phyloP scores from a whole-genome alignment of 2,329 filamentous ascomycete genomes.

The Fusarium agapanthi region DNA sequence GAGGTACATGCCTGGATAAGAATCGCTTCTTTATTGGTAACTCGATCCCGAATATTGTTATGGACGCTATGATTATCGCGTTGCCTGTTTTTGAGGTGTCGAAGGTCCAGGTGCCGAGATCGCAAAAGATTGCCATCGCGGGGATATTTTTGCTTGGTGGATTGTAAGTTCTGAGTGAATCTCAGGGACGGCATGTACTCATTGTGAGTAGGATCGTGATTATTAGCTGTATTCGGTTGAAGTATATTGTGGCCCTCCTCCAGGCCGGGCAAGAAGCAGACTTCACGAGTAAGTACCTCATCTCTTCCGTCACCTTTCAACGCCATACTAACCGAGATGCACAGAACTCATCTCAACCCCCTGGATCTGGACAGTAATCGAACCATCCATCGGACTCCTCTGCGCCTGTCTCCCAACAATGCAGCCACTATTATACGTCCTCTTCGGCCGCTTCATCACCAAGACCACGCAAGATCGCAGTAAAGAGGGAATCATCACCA shows the following conservation, averaged over 20 bases:
- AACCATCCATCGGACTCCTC: not conserved
- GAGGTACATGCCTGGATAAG: not conserved
- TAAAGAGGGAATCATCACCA: not conserved
- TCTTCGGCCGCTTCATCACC: not conserved
- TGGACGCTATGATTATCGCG: conserved; percentile 4
- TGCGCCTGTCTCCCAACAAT: conserved; percentile 6
- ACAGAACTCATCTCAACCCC: not conserved
- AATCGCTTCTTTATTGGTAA: not conserved
- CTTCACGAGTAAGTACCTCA: not conserved
- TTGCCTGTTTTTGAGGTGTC: not conserved
- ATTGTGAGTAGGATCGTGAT: not conserved
- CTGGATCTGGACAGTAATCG: conserved; percentile 3
- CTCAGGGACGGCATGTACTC: accelerated
- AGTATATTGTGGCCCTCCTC: not conserved
- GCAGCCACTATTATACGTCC: not conserved
- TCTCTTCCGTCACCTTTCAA: accelerated
- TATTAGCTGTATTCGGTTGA: not conserved
- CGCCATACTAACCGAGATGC: accelerated
- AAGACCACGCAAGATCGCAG: not conserved
- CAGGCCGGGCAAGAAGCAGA: not conserved
- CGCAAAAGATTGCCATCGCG: not conserved
- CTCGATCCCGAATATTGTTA: conserved; percentile 2
- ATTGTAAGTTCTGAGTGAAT: not conserved
- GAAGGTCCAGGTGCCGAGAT: not conserved
- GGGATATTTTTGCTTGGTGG: not conserved